Evolutionary conservation across 495 filamentous ascomycete species (phyloP).

Genomic region (Xylaria cubensis): DNA sequence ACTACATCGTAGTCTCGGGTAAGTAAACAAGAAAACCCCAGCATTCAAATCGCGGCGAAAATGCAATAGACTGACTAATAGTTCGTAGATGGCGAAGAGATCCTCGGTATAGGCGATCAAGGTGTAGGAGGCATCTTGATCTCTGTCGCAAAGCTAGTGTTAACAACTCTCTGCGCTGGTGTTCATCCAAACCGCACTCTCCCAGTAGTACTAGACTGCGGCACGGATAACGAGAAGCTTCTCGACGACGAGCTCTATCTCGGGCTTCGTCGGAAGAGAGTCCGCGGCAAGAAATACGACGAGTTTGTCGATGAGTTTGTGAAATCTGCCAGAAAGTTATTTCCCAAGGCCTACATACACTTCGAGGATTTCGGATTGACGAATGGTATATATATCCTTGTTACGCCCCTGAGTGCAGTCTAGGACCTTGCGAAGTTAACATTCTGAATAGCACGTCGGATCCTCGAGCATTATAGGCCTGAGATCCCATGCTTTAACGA

Average conservation of each 20-base stretch:
- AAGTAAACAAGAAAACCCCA: conserved; percentile 6
- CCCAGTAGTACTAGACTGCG: conserved; percentile 86
- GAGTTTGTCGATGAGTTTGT: conserved; percentile 79
- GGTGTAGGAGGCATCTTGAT: conserved; percentile 90
- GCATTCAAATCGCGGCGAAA: not conserved
- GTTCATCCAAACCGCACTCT: conserved; percentile 81
- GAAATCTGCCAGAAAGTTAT: conserved; percentile 66
- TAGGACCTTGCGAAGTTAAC: not conserved
- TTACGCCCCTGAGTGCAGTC: not conserved
- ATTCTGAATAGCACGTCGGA: conserved; percentile 55
- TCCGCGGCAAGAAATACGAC: conserved; percentile 78
- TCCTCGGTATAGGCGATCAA: conserved; percentile 90
- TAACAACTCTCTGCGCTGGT: conserved; percentile 85
- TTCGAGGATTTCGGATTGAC: conserved; percentile 70
- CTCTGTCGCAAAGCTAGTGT: conserved; percentile 79
- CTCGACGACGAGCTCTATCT: conserved; percentile 84
- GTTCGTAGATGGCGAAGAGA: conserved; percentile 60
- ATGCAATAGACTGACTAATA: conserved; percentile 18
- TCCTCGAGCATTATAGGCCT: conserved; percentile 75
- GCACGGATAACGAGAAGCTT: conserved; percentile 80
- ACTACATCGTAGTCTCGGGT: conserved; percentile 90
- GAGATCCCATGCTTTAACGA: conserved; percentile 88
- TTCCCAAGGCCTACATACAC: conserved; percentile 83
- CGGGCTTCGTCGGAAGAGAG: conserved; percentile 70
- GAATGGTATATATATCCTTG: conserved; percentile 50